phyloP scores from a whole-genome alignment of 495 filamentous ascomycete genomes.

The Antarctomyces pellizariae region DNA sequence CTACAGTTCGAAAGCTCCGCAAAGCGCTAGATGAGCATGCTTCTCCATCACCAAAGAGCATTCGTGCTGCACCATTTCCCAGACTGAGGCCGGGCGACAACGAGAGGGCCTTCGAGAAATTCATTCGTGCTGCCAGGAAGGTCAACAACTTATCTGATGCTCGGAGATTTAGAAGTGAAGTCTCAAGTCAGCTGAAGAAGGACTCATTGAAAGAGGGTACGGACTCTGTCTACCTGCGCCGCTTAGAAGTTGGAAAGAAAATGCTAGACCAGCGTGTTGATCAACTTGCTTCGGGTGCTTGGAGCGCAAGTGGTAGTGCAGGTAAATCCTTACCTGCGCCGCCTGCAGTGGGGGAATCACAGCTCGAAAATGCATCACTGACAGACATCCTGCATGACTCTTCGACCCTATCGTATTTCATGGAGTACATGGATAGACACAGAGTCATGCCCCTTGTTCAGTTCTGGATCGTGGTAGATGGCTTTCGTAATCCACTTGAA shows the following conservation, averaged over 20 bases:
- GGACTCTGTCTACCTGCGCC: slow-evolving; percentile 65
- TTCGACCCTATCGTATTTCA: slow-evolving; percentile 85
- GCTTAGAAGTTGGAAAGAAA: slow-evolving; percentile 75
- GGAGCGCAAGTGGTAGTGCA: slow-evolving; percentile 8
- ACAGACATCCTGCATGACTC: slow-evolving; percentile 69
- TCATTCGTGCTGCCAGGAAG: slow-evolving; percentile 71
- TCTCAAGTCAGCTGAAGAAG: slow-evolving; percentile 76
- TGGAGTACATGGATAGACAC: slow-evolving; percentile 97
- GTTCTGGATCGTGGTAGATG: slow-evolving; percentile 97
- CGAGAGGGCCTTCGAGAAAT: slow-evolving; percentile 83
- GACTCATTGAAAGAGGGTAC: slow-evolving; percentile 57
- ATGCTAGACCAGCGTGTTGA: slow-evolving; percentile 78
- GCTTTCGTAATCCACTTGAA: slow-evolving; percentile 86
- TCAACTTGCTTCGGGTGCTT: slow-evolving; percentile 39
- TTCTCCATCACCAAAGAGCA: slow-evolving; percentile 49
- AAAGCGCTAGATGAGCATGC: slow-evolving; percentile 91
- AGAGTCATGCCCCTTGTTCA: slow-evolving; percentile 74
- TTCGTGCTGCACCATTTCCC: slow-evolving; percentile 38
- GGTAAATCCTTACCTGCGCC: slow-evolving; percentile 13
- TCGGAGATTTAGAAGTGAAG: slow-evolving; percentile 69
- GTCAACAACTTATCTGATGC: slow-evolving; percentile 88
- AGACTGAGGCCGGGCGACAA: slow-evolving; percentile 40
- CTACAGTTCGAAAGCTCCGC: slow-evolving; percentile 79
- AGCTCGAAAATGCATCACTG: slow-evolving; percentile 45
- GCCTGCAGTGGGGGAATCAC: slow-evolving; percentile 30